Evolutionary conservation across 306 rosid genomes (phyloP), one percentile per base, ranked within the genome.

Genomic region (Hippophae tibetana): DNA sequence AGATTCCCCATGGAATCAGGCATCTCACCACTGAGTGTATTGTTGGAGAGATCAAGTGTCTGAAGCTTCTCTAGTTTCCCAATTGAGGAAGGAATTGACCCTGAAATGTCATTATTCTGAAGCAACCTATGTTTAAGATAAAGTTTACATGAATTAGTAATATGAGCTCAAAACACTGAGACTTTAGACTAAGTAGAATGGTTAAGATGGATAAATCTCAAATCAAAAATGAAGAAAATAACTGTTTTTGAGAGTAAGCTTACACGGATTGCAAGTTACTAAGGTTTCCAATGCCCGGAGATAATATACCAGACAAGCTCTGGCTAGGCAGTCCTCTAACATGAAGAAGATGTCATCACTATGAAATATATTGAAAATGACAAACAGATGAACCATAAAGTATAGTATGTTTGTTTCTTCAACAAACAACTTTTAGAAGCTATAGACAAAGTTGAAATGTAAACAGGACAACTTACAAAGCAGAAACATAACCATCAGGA

Each of bases 241-340:
- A 31, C 3, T 31, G 4, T 4, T 31, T 31, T 31, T 31, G 38
- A 5, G 50, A 60, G 56, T 69, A 64, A 70, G 74, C 99, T 82
- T 86, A 93, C 99, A 93, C 86, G 57, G 83, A 80, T 78, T 86
- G 90, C 79, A 93, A 76, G 69, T 86, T 78, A 56, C 81, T 78
- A 61, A 93, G 95, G 68, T 86, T 93, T 79, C 95, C 90, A 68
- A 93, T 84, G 38, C 66, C 78, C 23, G 97, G 86, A 72, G 99
- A 88, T 65, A 93, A 76, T 53, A 70, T 65, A 9, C 99, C 97
- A 64, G 95, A 86, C 84, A 93, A 77, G 71, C 72, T 88, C 95
- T 93, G 99, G 79, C 99, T 88, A 27, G 99, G 99, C 68, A 86
- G 66, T 52, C 97, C 99, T 81, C 99, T 93, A 78, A 31, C 43